Conservation (phyloP, 2,329 filamentous ascomycete genomes). For the Alternaria tenuissima region DNA sequence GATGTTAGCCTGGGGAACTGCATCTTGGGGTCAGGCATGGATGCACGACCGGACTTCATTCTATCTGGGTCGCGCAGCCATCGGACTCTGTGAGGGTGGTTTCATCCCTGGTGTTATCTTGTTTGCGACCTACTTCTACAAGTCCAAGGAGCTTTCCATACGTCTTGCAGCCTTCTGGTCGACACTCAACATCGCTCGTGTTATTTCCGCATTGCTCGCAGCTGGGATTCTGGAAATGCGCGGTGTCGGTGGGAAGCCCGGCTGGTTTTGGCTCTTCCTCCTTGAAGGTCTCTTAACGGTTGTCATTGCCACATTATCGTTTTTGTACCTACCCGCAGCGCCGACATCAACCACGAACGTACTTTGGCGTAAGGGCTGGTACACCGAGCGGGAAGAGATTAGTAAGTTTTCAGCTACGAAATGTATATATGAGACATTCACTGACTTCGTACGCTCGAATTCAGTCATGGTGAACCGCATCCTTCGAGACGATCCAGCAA, state of each 20-base stretch:
- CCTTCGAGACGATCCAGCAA: constrained; percentile 63
- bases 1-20: constrained; percentile 55
- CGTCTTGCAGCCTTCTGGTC: constrained; percentile 76
- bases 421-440: no score
- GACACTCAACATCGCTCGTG: constrained; percentile 64
- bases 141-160: constrained; percentile 70
- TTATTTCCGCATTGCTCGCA: constrained; percentile 64
- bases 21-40: constrained; percentile 72
- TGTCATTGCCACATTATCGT: constrained; percentile 40
- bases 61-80: constrained; percentile 51
- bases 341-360: constrained; percentile 58
- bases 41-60: constrained; percentile 59
- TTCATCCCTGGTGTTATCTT: constrained; percentile 71
- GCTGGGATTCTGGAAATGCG: constrained; percentile 63
- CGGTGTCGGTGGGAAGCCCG: constrained; percentile 58
- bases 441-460: no score
- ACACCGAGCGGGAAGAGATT: constrained; percentile 70
- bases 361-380: constrained; percentile 66
- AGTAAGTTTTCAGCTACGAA: constrained; percentile 36
- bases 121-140: constrained; percentile 80
- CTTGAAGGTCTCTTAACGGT: constrained; percentile 47
- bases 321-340: constrained; percentile 52
- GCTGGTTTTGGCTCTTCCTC: constrained; percentile 65
- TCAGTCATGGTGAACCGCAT: constrained; percentile 69
- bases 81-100: constrained; percentile 55